These are phyloP conservation scores for Rhizoclosmatium sp. DNA, from an alignment of 192 early-diverging fungal genomes.

Conservation along the genomic window DNA sequence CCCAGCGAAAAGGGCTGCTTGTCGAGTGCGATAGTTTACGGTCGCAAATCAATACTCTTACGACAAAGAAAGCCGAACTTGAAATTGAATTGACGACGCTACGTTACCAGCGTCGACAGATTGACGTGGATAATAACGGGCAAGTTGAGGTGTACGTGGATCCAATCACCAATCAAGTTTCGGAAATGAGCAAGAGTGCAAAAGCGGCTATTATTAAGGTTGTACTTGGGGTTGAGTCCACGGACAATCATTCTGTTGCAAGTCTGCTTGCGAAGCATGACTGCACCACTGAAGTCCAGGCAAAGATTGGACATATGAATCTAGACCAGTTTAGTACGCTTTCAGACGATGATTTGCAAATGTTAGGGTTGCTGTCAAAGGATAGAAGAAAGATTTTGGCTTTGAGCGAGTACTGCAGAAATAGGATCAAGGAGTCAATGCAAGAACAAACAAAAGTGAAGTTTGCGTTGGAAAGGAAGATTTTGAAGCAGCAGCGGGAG, in stretches of 20 bases:
- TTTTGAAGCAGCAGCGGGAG: constrained; percentile 53
- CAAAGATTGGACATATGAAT: constrained; percentile 45
- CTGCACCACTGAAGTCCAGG: constrained; percentile 46
- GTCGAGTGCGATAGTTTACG: constrained; percentile 41
- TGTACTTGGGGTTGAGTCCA: constrained; percentile 54
- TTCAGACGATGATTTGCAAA: constrained; percentile 47
- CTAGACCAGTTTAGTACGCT: constrained; percentile 54
- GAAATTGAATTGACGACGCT: constrained; percentile 47
- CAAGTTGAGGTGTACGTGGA: constrained; percentile 43
- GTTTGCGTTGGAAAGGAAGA: constrained; percentile 59
- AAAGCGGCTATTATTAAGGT: constrained; percentile 47
- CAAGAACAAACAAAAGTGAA: constrained; percentile 62
- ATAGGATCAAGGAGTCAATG: constrained; percentile 59
- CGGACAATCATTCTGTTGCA: constrained; percentile 39
- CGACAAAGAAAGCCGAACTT: constrained; percentile 47
- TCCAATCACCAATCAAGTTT: constrained; percentile 47
- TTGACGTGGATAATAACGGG: constrained; percentile 47
- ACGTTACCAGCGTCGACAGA: constrained; percentile 46
- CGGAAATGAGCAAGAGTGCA: constrained; percentile 43
- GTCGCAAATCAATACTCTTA: constrained; percentile 37
- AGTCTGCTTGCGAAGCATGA: constrained; percentile 57
- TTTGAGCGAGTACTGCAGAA: constrained; percentile 58
- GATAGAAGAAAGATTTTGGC: constrained; percentile 59
- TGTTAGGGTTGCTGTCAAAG: constrained; percentile 45
- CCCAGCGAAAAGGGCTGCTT: constrained; percentile 40